These are phyloP conservation scores for Tardiomyces blankii DNA, from an alignment of 1,139 yeast genomes.

Conservation along the genomic window DNA sequence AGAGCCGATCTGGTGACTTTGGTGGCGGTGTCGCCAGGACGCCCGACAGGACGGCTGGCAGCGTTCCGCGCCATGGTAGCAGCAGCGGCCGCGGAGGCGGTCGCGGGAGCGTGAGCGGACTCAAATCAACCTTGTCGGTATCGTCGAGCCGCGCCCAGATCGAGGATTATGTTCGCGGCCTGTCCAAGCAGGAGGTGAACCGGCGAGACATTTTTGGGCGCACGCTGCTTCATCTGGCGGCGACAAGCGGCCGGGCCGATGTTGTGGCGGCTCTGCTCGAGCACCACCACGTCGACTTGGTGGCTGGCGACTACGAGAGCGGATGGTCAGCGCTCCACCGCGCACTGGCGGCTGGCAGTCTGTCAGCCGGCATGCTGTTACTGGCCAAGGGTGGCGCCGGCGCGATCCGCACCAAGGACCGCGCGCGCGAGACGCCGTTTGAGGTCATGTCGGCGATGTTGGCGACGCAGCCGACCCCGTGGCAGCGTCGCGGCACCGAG, in stretches of 20 bases:
- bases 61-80: too few species aligned
- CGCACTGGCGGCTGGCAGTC: constrained; percentile 47
- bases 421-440: constrained; percentile 36
- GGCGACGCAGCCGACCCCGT: constrained; percentile 12
- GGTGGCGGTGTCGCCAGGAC: background rate
- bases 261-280: constrained; percentile 37
- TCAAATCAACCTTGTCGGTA: too few species aligned
- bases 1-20: background rate
- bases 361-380: constrained; percentile 44
- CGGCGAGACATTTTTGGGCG: constrained; percentile 68
- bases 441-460: constrained; percentile 7
- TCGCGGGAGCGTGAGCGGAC: too few species aligned
- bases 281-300: constrained; percentile 36
- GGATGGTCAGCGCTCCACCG: constrained; percentile 80
- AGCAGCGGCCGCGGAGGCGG: too few species aligned
- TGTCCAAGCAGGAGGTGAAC: constrained; percentile 34
- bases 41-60: background rate
- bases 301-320: constrained; percentile 54
- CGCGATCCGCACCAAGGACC: constrained; percentile 45
- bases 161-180: constrained; percentile 15
- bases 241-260: constrained; percentile 40
- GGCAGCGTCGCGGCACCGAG: constrained; percentile 39
- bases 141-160: background rate
- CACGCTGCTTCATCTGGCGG: constrained; percentile 48
- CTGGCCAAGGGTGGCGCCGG: constrained; percentile 34